These are phyloP conservation scores for Rhytidiadelphus loreus DNA, from an alignment of 225 moss, liverwort and hornwort species.

Conservation along the genomic window DNA sequence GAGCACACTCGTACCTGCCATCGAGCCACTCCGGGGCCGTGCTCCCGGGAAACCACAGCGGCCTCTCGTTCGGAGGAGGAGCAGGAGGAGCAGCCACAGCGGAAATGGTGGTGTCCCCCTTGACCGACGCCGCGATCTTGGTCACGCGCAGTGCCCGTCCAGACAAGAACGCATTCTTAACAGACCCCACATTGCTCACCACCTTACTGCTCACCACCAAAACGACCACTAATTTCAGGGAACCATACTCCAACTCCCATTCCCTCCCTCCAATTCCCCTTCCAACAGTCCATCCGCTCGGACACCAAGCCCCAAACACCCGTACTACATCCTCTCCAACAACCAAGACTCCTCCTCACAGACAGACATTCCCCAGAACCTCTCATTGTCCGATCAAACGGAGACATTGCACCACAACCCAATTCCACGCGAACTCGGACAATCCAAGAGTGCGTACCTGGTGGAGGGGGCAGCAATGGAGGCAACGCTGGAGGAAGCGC, in stretches of 20 bases:
- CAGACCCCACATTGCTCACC: slow-evolving; percentile 45
- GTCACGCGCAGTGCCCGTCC: slow-evolving; percentile 63
- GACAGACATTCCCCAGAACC: neutral
- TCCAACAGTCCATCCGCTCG: neutral
- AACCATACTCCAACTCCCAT: neutral
- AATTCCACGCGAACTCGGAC: neutral
- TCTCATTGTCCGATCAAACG: neutral
- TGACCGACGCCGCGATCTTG: slow-evolving; percentile 13
- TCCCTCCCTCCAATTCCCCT: neutral
- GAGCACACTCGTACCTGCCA: slow-evolving; percentile 30
- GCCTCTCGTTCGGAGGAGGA: slow-evolving; percentile 42
- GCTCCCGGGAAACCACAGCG: slow-evolving; percentile 90
- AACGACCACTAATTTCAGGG: neutral
- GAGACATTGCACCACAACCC: neutral
- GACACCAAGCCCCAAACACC: neutral
- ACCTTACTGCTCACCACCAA: slow-evolving; percentile 39
- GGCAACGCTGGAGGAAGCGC: slow-evolving; percentile 62
- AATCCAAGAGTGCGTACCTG: slow-evolving; percentile 26
- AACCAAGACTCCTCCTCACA: neutral
- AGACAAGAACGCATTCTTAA: slow-evolving; percentile 56
- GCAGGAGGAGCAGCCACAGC: slow-evolving; percentile 12
- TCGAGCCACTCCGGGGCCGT: slow-evolving; percentile 67
- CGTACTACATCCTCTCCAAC: neutral
- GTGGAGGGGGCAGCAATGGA: slow-evolving; percentile 63
- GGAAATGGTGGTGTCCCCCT: slow-evolving; percentile 22